Evolutionary conservation across 2,329 filamentous ascomycete species (phyloP).

Genomic region (Bretziella fagacearum): DNA sequence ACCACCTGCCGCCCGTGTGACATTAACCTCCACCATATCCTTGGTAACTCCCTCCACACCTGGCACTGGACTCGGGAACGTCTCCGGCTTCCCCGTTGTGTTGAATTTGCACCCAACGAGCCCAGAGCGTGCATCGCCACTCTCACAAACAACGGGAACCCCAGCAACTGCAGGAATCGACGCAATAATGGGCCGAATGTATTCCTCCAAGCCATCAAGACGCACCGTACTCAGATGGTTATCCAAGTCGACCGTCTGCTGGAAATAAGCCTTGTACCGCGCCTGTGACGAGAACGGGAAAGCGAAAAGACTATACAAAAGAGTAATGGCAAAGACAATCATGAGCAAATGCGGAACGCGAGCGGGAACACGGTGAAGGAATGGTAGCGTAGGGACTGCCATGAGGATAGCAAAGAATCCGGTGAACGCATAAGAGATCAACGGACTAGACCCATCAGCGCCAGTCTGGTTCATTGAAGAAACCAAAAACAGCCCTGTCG

Average conservation of each 20-base stretch:
- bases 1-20: constrained; percentile 24
- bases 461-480: constrained; percentile 64
- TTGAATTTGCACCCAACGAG: constrained; percentile 53
- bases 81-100: constrained; percentile 24
- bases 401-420: constrained; percentile 53
- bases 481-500: constrained; percentile 56
- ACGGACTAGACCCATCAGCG: constrained; percentile 58
- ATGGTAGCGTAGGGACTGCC: constrained; percentile 61
- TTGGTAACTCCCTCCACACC: constrained; percentile 28
- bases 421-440: constrained; percentile 56
- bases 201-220: constrained; percentile 51
- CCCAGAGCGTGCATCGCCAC: constrained; percentile 28
- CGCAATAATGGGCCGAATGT: constrained; percentile 47
- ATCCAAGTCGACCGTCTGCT: constrained; percentile 65
- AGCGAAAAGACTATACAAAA: constrained; percentile 70
- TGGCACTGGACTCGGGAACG: constrained; percentile 20
- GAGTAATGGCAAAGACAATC: constrained; percentile 52
- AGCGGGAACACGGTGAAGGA: constrained; percentile 70
- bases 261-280: constrained; percentile 74
- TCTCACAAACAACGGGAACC: constrained; percentile 37
- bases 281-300: constrained; percentile 75
- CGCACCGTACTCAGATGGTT: constrained; percentile 52
- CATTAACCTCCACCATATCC: constrained; percentile 40
- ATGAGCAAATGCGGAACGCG: constrained; percentile 67
- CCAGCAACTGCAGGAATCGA: constrained; percentile 55